Evolutionary conservation across 2,329 filamentous ascomycete genomes (phyloP), one percentile per base, ranked within the genome.

Genomic region (Botrytis byssoidea): DNA sequence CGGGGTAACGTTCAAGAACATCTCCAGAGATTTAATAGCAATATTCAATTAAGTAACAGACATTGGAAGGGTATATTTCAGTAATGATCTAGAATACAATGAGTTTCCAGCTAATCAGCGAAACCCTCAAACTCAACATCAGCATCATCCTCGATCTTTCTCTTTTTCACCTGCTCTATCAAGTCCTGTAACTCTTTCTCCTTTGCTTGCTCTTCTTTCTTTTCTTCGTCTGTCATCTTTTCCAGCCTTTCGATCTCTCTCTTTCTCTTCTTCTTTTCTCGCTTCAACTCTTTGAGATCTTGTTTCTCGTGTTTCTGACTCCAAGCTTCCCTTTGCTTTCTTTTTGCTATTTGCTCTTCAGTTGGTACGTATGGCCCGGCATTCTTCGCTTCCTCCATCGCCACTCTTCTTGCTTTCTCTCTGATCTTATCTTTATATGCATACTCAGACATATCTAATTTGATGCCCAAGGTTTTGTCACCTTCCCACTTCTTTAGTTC

Each of bases 401-500:
- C 88, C 68, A 86, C 86, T 76, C 85, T 84, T 25, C 93, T 86
- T 57, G 88, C 87, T 79, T 89, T 89, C 80, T 95, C 93, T 44
- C 91, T 87, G 32, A 86, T 84, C 80, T 91, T 92, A 78, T 95
- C 92, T 79, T 90, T 90, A 83, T 94, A 95, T 0, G 88, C 84
- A 78, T 90, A 94, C 2, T 82, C 85, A 61, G 91, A 86, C 87
- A 92, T 91, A 81, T 94, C 89, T 18, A 94, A 84, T 2, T 87
- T 86, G 3, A 91, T 82, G 2, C 89, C 89, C 0, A 92, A 83
- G 35, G 84, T 87, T 75, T 87, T 87, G 80, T 93, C 91, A 7
- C 91, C 91, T 20, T 89, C 87, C 85, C 92, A 95, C 0, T 86
- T 88, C 79, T 91, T 92, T 71, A 93, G 84, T 82, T 99, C 96